Conservation (phyloP, 2,329 filamentous ascomycete species). For the Claviceps sp. region DNA sequence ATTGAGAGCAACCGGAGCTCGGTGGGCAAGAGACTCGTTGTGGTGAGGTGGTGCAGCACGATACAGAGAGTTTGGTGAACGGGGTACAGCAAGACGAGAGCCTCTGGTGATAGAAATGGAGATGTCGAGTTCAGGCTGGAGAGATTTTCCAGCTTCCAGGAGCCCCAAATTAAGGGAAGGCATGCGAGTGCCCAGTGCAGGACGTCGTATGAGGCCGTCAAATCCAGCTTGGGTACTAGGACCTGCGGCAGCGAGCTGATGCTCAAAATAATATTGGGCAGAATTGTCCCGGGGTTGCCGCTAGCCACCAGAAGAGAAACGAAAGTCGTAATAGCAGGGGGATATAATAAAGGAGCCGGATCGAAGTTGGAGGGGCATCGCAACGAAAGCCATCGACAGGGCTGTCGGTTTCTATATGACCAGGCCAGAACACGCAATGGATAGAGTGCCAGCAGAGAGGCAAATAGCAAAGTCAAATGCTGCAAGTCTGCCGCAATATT, state of each 20-base stretch:
- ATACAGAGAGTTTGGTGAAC: constrained; percentile 66
- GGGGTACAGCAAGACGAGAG: constrained; percentile 58
- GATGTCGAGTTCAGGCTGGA: constrained; percentile 26
- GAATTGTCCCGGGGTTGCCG: constrained; percentile 45
- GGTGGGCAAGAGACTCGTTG: constrained; percentile 73
- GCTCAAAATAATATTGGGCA: constrained; percentile 72
- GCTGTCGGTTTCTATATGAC: constrained; percentile 27
- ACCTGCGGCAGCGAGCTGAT: constrained; percentile 63
- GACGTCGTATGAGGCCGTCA: constrained; percentile 44
- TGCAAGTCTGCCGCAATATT: constrained; percentile 26
- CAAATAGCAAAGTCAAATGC: constrained; percentile 23
- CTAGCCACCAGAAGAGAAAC: constrained; percentile 62
- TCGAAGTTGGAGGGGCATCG: constrained; percentile 68
- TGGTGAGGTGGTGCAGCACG: constrained; percentile 67
- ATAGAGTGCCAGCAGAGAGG: constrained; percentile 36
- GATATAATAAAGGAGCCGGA: constrained; percentile 82
- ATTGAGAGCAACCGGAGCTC: constrained; percentile 81
- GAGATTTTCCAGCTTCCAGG: constrained; percentile 9
- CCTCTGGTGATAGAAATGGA: constrained; percentile 34
- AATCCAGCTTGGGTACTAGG: constrained; percentile 52
- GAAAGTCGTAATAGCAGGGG: constrained; percentile 59
- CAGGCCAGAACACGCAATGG: constrained; percentile 44
- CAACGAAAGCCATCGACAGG: constrained; percentile 28
- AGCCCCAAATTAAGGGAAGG: constrained; percentile 42
- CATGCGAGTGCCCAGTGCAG: constrained; percentile 72